Percentiles rank a stretch among this genome's conserved stretches.
phyloP scores from a whole-genome alignment of 2,329 filamentous ascomycete genomes.

The Cladosporium sp. region DNA sequence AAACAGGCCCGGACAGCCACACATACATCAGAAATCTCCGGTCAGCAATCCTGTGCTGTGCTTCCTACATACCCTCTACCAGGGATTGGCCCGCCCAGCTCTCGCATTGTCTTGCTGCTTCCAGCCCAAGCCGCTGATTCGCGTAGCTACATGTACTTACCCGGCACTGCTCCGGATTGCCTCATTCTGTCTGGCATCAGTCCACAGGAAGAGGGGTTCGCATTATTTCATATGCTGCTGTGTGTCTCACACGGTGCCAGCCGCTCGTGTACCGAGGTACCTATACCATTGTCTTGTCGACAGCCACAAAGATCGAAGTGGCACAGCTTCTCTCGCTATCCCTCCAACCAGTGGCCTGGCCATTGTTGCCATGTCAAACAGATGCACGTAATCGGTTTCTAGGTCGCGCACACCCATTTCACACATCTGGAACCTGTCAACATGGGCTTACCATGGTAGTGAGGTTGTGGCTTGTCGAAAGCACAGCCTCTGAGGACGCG shows the following conservation, averaged over 20 bases:
- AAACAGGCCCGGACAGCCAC: conserved; percentile 1
- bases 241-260: conserved; percentile 7
- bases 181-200: conserved; percentile 5
- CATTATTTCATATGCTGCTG: not conserved
- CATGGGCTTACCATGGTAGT: not conserved
- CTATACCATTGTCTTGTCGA: not conserved
- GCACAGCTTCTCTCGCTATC: conserved; percentile 9
- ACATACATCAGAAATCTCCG: not conserved
- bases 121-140: conserved; percentile 7
- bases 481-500: no score
- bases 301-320: conserved; percentile 4
- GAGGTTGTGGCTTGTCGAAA: no score
- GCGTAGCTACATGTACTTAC: not conserved
- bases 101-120: conserved; percentile 7
- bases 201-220: conserved; percentile 6
- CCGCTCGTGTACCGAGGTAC: conserved; percentile 7
- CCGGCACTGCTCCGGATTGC: conserved; percentile 4
- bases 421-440: not conserved
- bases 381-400: not conserved
- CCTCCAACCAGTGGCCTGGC: not conserved
- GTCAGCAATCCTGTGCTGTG: conserved; percentile 2
- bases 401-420: not conserved
- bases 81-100: not conserved
- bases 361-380: not conserved
- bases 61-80: not conserved